Evolutionary conservation across 345 rosid species (phyloP).

Genomic region (Eutrema yunnanense): DNA sequence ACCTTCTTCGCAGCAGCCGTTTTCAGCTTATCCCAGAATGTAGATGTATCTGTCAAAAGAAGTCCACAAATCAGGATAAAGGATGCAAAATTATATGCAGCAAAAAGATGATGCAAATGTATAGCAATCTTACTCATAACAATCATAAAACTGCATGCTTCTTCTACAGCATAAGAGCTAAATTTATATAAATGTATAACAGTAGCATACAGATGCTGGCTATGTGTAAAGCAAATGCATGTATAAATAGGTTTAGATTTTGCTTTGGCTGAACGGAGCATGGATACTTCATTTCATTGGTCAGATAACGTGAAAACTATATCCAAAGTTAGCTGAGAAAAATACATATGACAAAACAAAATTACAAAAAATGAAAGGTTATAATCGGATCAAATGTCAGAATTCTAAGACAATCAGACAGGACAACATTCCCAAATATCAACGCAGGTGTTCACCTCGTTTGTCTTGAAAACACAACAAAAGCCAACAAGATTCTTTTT

Average conservation of each 20-base stretch:
- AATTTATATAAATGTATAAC: not conserved
- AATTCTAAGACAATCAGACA: not conserved
- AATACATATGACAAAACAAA: not conserved
- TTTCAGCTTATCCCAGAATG: slow-evolving; percentile 81
- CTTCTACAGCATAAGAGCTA: not conserved
- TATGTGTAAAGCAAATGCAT: not conserved
- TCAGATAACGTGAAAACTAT: not conserved
- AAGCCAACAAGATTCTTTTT: not conserved
- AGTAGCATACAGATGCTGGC: not conserved
- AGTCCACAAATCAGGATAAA: not conserved
- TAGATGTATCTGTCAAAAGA: slow-evolving; percentile 53
- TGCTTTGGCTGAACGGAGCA: not conserved
- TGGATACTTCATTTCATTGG: not conserved
- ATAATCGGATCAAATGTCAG: not conserved
- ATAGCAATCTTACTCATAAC: too few relatives aligned
- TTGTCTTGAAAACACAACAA: not conserved
- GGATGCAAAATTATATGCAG: not conserved
- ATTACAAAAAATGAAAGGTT: not conserved
- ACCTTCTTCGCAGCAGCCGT: slow-evolving; percentile 63
- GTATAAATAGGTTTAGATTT: not conserved
- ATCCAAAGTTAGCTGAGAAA: not conserved
- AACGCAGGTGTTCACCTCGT: not conserved
- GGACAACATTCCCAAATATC: not conserved
- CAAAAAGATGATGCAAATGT: not conserved
- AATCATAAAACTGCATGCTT: not conserved